Evolutionary conservation across 2,329 filamentous ascomycete genomes (phyloP), one percentile per base, ranked within the genome.

Genomic region (Amylocarpus encephaloides): DNA sequence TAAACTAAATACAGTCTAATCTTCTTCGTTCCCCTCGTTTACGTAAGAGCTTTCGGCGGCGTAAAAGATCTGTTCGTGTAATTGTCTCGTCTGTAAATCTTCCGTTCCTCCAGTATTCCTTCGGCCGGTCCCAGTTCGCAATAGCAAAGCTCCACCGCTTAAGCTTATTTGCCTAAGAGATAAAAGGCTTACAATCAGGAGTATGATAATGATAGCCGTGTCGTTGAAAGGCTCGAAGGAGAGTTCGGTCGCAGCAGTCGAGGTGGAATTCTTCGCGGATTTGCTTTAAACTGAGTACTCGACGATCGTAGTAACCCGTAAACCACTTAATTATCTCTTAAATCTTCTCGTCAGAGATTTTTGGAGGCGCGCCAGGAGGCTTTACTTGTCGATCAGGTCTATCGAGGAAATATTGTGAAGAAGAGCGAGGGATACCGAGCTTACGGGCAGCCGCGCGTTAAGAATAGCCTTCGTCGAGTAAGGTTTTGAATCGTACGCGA

Each of bases 1-100:
- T 50, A 39, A 52, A 54, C 47, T 56, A 26, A 6, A 56, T 52
- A 43, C 45, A 57, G 46, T 53, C 48, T 16, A 54, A 42, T 19
- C 41, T 38, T 39, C 40, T 6, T 30, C 49, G 30, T 43, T 54
- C 39, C 36, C 44, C 47, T 43, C 47, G 16, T n/a, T n/a, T n/a
- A n/a, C n/a, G n/a, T n/a, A n/a, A n/a, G n/a, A n/a, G n/a, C n/a
- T n/a, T n/a, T n/a, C n/a, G n/a, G n/a, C n/a, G n/a, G n/a, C n/a
- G n/a, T n/a, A n/a, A n/a, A n/a, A n/a, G n/a, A n/a, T n/a, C n/a
- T n/a, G n/a, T n/a, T n/a, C n/a, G n/a, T n/a, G n/a, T n/a, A n/a
- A n/a, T n/a, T n/a, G n/a, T n/a, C n/a, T n/a, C n/a, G n/a, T n/a
- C n/a, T n/a, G n/a, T n/a, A n/a, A n/a, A n/a, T n/a, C n/a, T n/a